Evolutionary conservation across 2,329 filamentous ascomycete genomes (phyloP).

Genomic region (Trichoderma sp.): DNA sequence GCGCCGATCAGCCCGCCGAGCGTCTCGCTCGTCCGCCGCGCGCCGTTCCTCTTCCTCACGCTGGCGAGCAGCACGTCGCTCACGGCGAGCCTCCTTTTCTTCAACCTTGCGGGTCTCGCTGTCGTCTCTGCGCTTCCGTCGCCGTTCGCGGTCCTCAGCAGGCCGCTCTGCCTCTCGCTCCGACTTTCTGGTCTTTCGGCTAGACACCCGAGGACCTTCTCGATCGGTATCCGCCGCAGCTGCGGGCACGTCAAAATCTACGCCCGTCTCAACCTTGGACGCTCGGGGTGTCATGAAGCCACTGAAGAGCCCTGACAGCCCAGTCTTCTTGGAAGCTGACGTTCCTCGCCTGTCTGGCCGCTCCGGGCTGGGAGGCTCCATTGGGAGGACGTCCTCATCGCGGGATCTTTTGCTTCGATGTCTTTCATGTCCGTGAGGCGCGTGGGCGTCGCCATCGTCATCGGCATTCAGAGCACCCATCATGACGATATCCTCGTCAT

Average conservation of each 20-base stretch:
- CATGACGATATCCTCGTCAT: slow-evolving; percentile 57
- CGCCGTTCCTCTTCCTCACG: slow-evolving; percentile 55
- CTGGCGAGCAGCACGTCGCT: slow-evolving; percentile 52
- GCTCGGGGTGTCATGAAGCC: slow-evolving; percentile 55
- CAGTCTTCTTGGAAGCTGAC: slow-evolving; percentile 54
- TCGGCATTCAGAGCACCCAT: slow-evolving; percentile 47
- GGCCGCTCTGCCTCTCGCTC: slow-evolving; percentile 52
- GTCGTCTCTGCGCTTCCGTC: slow-evolving; percentile 59
- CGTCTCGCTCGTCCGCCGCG: slow-evolving; percentile 47
- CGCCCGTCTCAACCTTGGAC: slow-evolving; percentile 51
- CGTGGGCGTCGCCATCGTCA: slow-evolving; percentile 42
- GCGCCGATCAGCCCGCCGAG: slow-evolving; percentile 48
- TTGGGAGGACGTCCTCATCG: slow-evolving; percentile 48
- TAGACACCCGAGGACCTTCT: slow-evolving; percentile 61
- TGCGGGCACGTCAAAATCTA: slow-evolving; percentile 51
- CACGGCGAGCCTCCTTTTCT: slow-evolving; percentile 62
- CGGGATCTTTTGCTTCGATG: slow-evolving; percentile 40
- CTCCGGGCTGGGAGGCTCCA: slow-evolving; percentile 42
- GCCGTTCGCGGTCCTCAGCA: slow-evolving; percentile 60
- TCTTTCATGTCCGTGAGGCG: slow-evolving; percentile 38
- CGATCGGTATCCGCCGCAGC: slow-evolving; percentile 58
- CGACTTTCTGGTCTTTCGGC: slow-evolving; percentile 61
- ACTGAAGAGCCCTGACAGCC: slow-evolving; percentile 63
- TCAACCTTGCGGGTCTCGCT: slow-evolving; percentile 55
- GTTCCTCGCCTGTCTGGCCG: slow-evolving; percentile 40